Evolutionary conservation across 1,139 yeast species (phyloP).

Genomic region (Hansenula sp.): DNA sequence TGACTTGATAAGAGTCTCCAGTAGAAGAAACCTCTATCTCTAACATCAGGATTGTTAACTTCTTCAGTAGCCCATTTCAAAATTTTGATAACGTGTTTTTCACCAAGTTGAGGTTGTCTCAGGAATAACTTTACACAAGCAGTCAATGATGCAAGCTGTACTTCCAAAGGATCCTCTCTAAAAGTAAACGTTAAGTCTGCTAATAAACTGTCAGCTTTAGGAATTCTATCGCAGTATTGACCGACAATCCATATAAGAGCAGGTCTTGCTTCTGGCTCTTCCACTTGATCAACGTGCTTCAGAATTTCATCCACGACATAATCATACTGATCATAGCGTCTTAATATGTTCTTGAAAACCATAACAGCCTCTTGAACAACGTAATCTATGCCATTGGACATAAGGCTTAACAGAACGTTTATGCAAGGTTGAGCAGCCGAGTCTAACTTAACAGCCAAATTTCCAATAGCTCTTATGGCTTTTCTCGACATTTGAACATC

Average conservation of each 20-base stretch:
- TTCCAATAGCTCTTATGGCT: constrained; percentile 87
- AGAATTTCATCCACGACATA: constrained; percentile 27
- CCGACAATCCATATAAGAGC: constrained; percentile 86
- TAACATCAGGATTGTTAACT: constrained; percentile 70
- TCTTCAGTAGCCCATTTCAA: constrained; percentile 75
- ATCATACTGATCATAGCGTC: constrained; percentile 63
- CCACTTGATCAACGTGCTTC: constrained; percentile 40
- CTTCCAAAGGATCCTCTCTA: constrained; percentile 62
- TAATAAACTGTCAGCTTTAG: constrained; percentile 42
- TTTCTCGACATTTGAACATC: constrained; percentile 84
- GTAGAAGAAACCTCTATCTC: constrained; percentile 83
- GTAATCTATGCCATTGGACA: constrained; percentile 65
- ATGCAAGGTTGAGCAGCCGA: constrained; percentile 62
- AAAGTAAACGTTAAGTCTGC: constrained; percentile 43
- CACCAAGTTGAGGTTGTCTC: constrained; percentile 50
- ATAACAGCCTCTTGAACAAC: constrained; percentile 78
- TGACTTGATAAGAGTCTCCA: constrained; percentile 71
- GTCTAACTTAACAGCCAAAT: constrained; percentile 73
- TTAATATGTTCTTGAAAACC: constrained; percentile 69
- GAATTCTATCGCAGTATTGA: constrained; percentile 53
- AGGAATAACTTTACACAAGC: constrained; percentile 71
- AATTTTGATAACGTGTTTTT: constrained; percentile 51
- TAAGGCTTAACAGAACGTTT: constrained; percentile 52
- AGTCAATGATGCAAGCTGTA: constrained; percentile 69
- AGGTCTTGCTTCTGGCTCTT: constrained; percentile 76